phyloP scores from a whole-genome alignment of 148 eudicot species.

The Rhododendron vialii region DNA sequence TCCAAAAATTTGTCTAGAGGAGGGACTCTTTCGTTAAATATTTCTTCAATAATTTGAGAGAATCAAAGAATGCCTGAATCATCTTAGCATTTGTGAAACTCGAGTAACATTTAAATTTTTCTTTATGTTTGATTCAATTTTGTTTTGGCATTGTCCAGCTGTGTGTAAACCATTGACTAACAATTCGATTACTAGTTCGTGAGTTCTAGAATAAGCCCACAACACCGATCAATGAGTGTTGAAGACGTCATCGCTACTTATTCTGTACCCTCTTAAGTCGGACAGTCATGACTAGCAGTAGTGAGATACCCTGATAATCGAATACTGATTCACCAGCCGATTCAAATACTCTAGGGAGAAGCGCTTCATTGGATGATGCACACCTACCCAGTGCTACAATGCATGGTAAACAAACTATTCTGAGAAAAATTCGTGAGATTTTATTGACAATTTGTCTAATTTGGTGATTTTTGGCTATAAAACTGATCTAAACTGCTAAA shows the following conservation, averaged over 20 bases:
- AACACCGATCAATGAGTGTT: not conserved
- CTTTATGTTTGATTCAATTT: not conserved
- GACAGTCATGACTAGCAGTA: too few relatives aligned
- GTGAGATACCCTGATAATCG: too few relatives aligned
- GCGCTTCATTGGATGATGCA: not conserved
- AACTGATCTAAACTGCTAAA: not conserved
- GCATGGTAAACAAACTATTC: not conserved
- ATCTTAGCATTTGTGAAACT: not conserved
- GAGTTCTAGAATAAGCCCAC: not conserved
- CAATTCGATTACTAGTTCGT: not conserved
- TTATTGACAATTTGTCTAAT: too few relatives aligned
- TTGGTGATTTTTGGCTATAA: not conserved
- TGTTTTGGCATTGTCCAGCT: not conserved
- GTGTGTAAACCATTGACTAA: not conserved
- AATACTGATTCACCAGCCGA: not conserved
- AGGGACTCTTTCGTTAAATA: not conserved
- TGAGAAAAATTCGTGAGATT: not conserved
- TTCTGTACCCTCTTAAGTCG: too few relatives aligned
- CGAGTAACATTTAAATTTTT: not conserved
- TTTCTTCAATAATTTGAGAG: not conserved
- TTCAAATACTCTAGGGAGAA: not conserved
- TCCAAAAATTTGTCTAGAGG: too few relatives aligned
- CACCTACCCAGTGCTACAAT: too few relatives aligned
- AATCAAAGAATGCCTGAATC: not conserved
- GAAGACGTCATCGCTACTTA: not conserved